A percentile compares a stretch with the other conserved stretches of the same genome.
These are phyloP conservation scores for Leccinum boreale DNA, from an alignment of 768 basidiomycete species.

Conservation along the genomic window DNA sequence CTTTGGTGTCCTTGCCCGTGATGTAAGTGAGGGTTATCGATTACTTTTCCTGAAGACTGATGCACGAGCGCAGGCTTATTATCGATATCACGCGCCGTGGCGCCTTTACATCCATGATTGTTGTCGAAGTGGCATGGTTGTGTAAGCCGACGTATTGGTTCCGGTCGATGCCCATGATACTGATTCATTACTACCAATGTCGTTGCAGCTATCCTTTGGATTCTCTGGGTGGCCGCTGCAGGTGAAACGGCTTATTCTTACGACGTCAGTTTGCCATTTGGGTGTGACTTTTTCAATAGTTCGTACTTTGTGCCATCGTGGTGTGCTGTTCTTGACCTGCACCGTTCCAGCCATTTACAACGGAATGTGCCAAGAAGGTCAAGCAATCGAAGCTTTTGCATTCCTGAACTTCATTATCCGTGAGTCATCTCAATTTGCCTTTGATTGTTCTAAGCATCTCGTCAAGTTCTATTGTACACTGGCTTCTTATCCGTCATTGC, in stretches of 20 bases:
- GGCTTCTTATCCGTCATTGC: constrained; percentile 22
- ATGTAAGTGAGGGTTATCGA: constrained; percentile 17
- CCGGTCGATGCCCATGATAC: not conserved
- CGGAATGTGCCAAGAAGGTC: constrained; percentile 27
- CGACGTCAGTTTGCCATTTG: constrained; percentile 5
- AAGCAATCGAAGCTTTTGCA: constrained; percentile 34
- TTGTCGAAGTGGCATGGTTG: constrained; percentile 36
- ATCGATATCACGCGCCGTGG: constrained; percentile 35
- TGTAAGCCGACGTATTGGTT: constrained; percentile 23
- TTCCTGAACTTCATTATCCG: constrained; percentile 36
- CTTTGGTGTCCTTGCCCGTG: constrained; percentile 27
- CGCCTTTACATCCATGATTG: constrained; percentile 38
- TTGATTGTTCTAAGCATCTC: not conserved
- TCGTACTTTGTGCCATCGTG: not conserved
- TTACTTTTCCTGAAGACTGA: not conserved
- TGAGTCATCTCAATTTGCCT: constrained; percentile 12
- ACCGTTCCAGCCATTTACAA: constrained; percentile 6
- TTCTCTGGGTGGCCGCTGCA: constrained; percentile 40
- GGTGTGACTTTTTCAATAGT: constrained; percentile 8
- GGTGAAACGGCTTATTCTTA: constrained; percentile 21
- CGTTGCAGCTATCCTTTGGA: constrained; percentile 30
- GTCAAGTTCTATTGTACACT: constrained; percentile 34
- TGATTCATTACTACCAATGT: not conserved
- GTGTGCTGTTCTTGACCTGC: not conserved
- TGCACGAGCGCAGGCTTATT: constrained; percentile 26